Percentiles rank a stretch among this genome's conserved stretches.
Conservation (phyloP, 176 grass and related monocot species). For the Elaeis guineensis region DNA sequence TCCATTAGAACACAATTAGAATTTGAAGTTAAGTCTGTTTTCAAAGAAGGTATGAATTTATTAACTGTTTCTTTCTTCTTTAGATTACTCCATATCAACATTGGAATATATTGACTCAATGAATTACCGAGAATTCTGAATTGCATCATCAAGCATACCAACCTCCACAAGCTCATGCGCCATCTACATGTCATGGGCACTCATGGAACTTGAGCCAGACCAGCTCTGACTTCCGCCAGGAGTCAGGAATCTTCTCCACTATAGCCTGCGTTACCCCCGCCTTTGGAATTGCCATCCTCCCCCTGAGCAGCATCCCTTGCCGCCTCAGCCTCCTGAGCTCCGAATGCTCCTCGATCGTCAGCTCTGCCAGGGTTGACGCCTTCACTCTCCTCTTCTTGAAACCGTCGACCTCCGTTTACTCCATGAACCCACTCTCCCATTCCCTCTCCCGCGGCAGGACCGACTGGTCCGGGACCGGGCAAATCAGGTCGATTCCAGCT, state of each 20-base stretch:
- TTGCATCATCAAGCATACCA: neutral
- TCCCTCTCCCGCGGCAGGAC: conserved; percentile 77
- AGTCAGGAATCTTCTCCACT: conserved; percentile 79
- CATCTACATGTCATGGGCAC: conserved; percentile 76
- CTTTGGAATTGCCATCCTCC: conserved; percentile 81
- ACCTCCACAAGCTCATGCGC: conserved; percentile 96
- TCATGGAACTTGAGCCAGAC: conserved; percentile 92
- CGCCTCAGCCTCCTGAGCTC: conserved; percentile 69
- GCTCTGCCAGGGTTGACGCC: conserved; percentile 77
- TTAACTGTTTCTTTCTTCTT: too few relatives aligned
- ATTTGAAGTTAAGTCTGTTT: too few relatives aligned
- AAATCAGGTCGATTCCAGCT: conserved; percentile 72
- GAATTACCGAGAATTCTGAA: too few relatives aligned
- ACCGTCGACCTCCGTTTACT: conserved; percentile 16
- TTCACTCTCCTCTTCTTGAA: conserved; percentile 39
- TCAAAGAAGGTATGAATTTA: too few relatives aligned
- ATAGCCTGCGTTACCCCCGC: conserved; percentile 71
- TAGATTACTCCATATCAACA: too few relatives aligned
- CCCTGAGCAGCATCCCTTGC: conserved; percentile 54
- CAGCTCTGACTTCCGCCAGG: conserved; percentile 83
- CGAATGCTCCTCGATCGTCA: conserved; percentile 76
- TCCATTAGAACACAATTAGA: too few relatives aligned
- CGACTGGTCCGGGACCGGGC: conserved; percentile 21
- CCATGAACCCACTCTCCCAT: conserved; percentile 1
- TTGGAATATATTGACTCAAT: neutral